Conservation (phyloP, 1,284 basidiomycete genomes). For the Ustilago crameri region DNA sequence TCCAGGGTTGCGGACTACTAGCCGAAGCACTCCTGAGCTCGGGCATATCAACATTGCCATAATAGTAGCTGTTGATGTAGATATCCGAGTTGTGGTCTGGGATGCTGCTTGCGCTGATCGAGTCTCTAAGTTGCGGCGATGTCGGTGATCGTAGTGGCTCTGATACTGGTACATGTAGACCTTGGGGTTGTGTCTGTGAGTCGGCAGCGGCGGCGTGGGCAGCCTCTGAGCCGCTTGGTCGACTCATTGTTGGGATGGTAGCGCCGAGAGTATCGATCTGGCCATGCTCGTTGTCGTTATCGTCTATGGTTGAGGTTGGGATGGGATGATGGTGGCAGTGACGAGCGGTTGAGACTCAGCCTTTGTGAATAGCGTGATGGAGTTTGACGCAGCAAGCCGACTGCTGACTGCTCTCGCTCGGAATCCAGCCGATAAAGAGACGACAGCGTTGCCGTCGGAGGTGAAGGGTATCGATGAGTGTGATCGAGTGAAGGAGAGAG, state of each 20-base stretch:
- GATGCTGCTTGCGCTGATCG: slow-evolving; percentile 42
- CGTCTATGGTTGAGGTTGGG: background rate
- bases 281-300: background rate
- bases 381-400: no score
- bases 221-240: background rate
- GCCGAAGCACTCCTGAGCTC: slow-evolving; percentile 15
- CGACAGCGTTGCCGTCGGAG: no score
- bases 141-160: slow-evolving; percentile 26
- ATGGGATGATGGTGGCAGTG: slow-evolving; percentile 13
- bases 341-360: background rate
- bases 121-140: slow-evolving; percentile 24
- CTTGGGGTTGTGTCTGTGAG: slow-evolving; percentile 4
- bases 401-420: no score
- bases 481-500: background rate
- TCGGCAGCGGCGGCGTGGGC: background rate
- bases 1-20: slow-evolving; percentile 15
- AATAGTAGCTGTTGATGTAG: slow-evolving; percentile 57
- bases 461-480: no score
- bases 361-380: background rate
- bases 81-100: slow-evolving; percentile 45
- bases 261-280: background rate
- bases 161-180: slow-evolving; percentile 15
- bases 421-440: no score
- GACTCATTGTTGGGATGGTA: slow-evolving; percentile 5
- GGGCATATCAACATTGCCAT: slow-evolving; percentile 52